Evolutionary conservation across 192 early-diverging fungal species (phyloP), one percentile per base, ranked within the genome.

Genomic region (Coemansia guatemalensis): DNA sequence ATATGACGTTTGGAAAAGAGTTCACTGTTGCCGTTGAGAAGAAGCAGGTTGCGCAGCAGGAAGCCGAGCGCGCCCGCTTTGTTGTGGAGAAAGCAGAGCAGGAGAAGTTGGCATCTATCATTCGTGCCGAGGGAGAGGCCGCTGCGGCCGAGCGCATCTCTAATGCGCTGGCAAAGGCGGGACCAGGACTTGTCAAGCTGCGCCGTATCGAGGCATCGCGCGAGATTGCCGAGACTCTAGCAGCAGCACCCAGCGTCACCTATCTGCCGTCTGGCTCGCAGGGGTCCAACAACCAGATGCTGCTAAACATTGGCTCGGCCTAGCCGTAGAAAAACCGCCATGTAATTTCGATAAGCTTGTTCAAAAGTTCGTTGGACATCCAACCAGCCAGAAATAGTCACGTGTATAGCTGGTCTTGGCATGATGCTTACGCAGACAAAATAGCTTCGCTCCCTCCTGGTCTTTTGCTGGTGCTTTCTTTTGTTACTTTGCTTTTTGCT

Each of bases 41-140:
- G 73, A 97, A 97, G 85, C 93, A 95, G 73, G 97, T 98, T 85
- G 94, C 97, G 47, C 96, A 99, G 70, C 97, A 99, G 84, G 97
- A 98, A 75, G 97, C 97, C 50, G 97, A 99, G 81, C 92, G 97
- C 58, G 97, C 97, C 39, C 90, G 91, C 68, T 99, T 97, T 83
- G 87, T 98, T 54, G 97, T 99, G 26, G 97, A 99, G 73, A 92
- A 91, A 83, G 97, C 97, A 22, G 93, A 99, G 83, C 95, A 97
- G 82, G 97, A 99, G 75, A 98, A 95, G 84, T 86, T 89, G 70
- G 97, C 97, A 9, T 87, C 91, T 12, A 90, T 99, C 67, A 99
- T 99, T 78, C 87, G 94, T 49, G 97, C 97, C 60, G 97, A 99
- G 77, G 97, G 97, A 79, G 96, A 99, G 83, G 92, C 95, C 39